Percentiles rank a stretch among this genome's conserved stretches.
Evolutionary conservation across 768 basidiomycete species (phyloP).

Genomic region (Kwoniella mangroviensis): DNA sequence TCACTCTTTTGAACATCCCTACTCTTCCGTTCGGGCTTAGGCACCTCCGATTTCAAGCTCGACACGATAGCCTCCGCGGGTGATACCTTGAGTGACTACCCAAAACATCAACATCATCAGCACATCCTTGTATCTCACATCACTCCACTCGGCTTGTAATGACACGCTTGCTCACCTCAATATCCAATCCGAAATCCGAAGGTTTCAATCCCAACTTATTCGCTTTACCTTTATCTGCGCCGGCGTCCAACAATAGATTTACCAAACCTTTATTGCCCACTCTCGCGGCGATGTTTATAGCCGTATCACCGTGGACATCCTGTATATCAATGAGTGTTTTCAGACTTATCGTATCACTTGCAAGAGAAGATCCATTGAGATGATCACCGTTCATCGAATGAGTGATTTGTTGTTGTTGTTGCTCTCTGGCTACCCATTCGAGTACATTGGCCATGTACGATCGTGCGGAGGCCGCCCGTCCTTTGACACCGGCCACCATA

Average conservation of each 20-base stretch:
- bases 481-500: constrained; percentile 87
- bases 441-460: constrained; percentile 92
- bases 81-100: constrained; percentile 39
- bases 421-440: constrained; percentile 68
- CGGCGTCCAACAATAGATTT: constrained; percentile 82
- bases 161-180: constrained; percentile 67
- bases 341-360: constrained; percentile 20
- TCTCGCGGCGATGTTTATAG: constrained; percentile 90
- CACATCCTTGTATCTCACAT: background rate
- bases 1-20: constrained; percentile 63
- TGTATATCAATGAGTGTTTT: constrained; percentile 80
- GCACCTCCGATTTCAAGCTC: constrained; percentile 72
- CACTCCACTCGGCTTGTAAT: constrained; percentile 2
- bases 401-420: constrained; percentile 45
- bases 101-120: no score
- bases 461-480: constrained; percentile 77
- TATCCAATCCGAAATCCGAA: constrained; percentile 92
- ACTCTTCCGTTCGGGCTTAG: constrained; percentile 81
- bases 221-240: constrained; percentile 82
- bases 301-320: constrained; percentile 94
- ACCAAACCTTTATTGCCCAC: constrained; percentile 89
- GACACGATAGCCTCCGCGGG: constrained; percentile 77
- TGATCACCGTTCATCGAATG: background rate
- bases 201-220: constrained; percentile 94
- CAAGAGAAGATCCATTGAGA: background rate